Evolutionary conservation across 2,329 filamentous ascomycete species (phyloP).

Genomic region (Teratosphaeria pseudoeucalypti): DNA sequence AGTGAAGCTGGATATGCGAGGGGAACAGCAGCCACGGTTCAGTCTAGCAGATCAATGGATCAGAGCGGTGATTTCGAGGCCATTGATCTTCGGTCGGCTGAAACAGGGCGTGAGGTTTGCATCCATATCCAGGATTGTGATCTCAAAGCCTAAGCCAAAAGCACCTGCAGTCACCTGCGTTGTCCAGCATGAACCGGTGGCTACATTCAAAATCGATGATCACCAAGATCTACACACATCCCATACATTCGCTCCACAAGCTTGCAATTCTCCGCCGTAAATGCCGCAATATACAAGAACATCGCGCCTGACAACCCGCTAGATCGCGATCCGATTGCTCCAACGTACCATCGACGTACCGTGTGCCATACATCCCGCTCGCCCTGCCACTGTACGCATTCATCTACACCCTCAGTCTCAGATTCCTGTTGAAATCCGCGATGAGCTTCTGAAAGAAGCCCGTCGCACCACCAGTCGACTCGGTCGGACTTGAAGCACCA

Average conservation of each 20-base stretch:
- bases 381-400: not conserved
- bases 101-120: no score
- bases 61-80: no score
- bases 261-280: not conserved
- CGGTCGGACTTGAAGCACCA: not conserved
- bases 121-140: no score
- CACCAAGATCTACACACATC: not conserved
- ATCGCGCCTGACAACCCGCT: not conserved
- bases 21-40: no score
- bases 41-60: no score
- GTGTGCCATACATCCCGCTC: not conserved
- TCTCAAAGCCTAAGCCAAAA: no score
- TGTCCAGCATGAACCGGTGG: no score
- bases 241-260: not conserved
- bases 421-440: conserved; percentile 3
- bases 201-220: no score
- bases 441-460: not conserved
- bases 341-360: not conserved
- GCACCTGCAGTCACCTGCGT: no score
- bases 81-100: no score
- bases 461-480: not conserved
- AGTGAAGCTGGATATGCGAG: no score
- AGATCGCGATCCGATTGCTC: not conserved
- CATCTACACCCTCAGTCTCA: conserved; percentile 3
- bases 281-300: not conserved